These are phyloP conservation scores for Phalaenopsis hybrid DNA, from an alignment of 116 monocot genomes.

Conservation along the genomic window DNA sequence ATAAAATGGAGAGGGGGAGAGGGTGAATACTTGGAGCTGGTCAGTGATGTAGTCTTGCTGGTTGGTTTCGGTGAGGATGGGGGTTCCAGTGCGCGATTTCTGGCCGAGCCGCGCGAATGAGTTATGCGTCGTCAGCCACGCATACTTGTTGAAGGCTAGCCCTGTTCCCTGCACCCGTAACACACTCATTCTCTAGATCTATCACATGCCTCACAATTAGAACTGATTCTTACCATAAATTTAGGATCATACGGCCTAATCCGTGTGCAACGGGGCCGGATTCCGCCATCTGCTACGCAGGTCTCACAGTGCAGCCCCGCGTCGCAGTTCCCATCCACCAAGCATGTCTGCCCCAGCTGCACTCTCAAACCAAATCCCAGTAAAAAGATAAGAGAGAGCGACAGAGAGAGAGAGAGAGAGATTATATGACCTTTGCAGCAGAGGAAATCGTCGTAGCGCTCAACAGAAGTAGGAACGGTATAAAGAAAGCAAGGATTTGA, in stretches of 20 bases:
- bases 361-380: background rate
- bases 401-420: background rate
- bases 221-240: constrained; percentile 29
- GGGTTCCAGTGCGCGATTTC: constrained; percentile 27
- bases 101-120: constrained; percentile 55
- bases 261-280: constrained; percentile 37
- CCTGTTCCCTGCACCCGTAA: constrained; percentile 32
- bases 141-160: constrained; percentile 76
- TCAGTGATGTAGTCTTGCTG: constrained; percentile 78
- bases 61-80: constrained; percentile 37
- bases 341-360: constrained; percentile 59
- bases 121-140: constrained; percentile 99
- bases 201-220: background rate
- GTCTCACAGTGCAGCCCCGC: constrained; percentile 60
- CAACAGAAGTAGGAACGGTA: background rate
- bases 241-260: constrained; percentile 52
- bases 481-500: background rate
- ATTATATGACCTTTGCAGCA: background rate
- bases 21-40: constrained; percentile 66
- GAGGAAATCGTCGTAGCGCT: background rate
- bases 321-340: constrained; percentile 36
- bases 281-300: constrained; percentile 34
- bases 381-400: background rate
- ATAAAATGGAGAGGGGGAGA: background rate
- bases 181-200: background rate